phyloP scores from a whole-genome alignment of 768 basidiomycete genomes.

The Trametes coccinea region DNA sequence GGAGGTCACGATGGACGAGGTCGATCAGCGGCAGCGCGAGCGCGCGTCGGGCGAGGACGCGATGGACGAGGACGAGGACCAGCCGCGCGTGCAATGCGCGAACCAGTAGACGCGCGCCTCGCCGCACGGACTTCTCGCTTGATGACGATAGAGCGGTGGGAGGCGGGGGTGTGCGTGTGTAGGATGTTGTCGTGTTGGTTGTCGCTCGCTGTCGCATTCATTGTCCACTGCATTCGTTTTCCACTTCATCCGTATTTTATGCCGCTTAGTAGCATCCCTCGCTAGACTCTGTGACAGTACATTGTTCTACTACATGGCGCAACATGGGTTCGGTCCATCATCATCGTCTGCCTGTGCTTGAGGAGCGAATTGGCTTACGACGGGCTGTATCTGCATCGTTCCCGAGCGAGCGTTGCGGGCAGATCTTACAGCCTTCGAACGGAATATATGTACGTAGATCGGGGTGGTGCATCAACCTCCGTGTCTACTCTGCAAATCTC shows the following conservation, averaged over 20 bases:
- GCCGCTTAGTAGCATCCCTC: conserved; percentile 21
- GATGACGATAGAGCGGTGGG: background rate
- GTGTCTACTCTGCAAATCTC: too few species aligned
- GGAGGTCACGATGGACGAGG: conserved; percentile 81
- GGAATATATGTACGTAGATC: too few species aligned
- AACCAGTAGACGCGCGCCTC: conserved; percentile 58
- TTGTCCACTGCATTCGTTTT: conserved; percentile 21
- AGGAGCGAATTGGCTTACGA: too few species aligned
- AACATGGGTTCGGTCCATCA: conserved; percentile 2
- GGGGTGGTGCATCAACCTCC: too few species aligned
- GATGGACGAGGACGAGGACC: conserved; percentile 88
- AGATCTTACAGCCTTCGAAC: too few species aligned
- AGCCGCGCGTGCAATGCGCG: conserved; percentile 94
- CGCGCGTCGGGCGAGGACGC: conserved; percentile 62
- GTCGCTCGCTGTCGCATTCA: conserved; percentile 20
- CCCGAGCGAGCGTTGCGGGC: too few species aligned
- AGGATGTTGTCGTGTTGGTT: conserved; percentile 8
- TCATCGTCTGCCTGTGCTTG: too few species aligned
- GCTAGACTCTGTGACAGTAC: conserved; percentile 24
- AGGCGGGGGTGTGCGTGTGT: conserved; percentile 1
- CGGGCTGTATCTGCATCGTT: too few species aligned
- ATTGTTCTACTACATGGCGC: conserved; percentile 16
- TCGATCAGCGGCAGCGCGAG: conserved; percentile 65
- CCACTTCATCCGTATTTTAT: conserved; percentile 16
- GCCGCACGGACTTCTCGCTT: background rate